A percentile compares a stretch with the other conserved stretches of the same genome.
Conservation (phyloP, 2,329 filamentous ascomycete genomes). For the Myotisia sp. region DNA sequence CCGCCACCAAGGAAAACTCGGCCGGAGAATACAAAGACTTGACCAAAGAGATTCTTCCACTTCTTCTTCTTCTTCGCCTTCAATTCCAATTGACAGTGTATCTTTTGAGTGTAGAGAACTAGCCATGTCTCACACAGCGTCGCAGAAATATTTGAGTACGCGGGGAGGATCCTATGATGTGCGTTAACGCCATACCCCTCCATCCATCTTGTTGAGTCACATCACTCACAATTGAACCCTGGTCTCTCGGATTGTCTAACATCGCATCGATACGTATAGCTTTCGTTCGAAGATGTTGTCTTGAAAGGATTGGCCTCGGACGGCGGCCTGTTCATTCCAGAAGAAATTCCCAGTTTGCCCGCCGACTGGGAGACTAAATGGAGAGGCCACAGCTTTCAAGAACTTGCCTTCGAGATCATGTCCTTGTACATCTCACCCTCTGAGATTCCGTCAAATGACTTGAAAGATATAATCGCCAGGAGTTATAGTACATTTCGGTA, state of each 20-base stretch:
- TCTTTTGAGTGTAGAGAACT: not conserved
- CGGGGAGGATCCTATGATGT: conserved; percentile 50
- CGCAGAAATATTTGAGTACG: conserved; percentile 49
- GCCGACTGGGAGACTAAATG: conserved; percentile 53
- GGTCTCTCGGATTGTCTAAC: not conserved
- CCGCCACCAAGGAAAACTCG: too few species aligned
- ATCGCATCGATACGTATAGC: conserved; percentile 14
- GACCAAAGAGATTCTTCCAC: too few species aligned
- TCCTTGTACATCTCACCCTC: conserved; percentile 65
- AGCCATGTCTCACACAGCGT: conserved; percentile 19
- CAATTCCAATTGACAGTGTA: not conserved
- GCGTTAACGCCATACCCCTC: too few species aligned
- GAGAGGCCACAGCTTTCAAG: conserved; percentile 63
- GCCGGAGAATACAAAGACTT: too few species aligned
- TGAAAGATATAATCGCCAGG: conserved; percentile 67
- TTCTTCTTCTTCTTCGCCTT: too few species aligned
- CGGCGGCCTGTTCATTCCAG: conserved; percentile 78
- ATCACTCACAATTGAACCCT: not conserved
- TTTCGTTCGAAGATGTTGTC: conserved; percentile 83
- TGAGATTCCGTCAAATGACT: conserved; percentile 67
- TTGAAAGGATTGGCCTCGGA: conserved; percentile 77
- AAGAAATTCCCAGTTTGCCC: conserved; percentile 56
- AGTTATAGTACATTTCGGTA: conserved; percentile 84
- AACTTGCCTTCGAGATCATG: conserved; percentile 35
- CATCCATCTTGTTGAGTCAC: conserved; percentile 1